Evolutionary conservation across 768 basidiomycete species (phyloP), one percentile per base, ranked within the genome.

Genomic region (Pleurotus salmoneostramineus): DNA sequence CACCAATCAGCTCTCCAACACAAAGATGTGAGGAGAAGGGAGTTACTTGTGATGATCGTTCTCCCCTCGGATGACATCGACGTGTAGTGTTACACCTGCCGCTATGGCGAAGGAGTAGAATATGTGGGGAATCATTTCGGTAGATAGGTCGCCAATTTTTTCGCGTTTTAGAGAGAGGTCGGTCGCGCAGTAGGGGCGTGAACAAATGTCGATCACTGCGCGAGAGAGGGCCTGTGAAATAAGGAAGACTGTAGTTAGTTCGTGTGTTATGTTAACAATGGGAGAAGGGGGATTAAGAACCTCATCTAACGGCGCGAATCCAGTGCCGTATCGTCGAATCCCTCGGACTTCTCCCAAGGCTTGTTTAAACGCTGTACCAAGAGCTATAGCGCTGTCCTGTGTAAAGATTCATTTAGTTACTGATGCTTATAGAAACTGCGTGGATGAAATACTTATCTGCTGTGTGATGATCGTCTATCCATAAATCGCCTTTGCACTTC

Each of bases 401-500:
- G 69, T 65, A 68, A 72, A 52, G 56, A 51, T 61, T 45, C 35
- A 67, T 35, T 55, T 42, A 42, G 52, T 14, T 40, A 12, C 21
- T 10, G 1, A 21, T 43, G 32, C 35, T 27, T 2, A 17, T 17
- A 11, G 31, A 31, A 27, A 27, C 21, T 27, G 21, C n/a, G 40
- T 11, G n/a, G 17, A 27, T 42, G 17, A 33, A 50, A 15, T 50
- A 86, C 88, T 87, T 84, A 91, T 99, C 97, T 82, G 96, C 93
- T 48, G 95, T 93, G 74, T 99, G 97, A 66, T 98, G 97, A 74
- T 99, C 97, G 73, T 99, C 97, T 59, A 98, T 97, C 84, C 89
- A 92, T 6, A 98, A 80, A 71, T 99, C 97, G 42, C 97, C 97
- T 68, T 91, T 86, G 72, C 95, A 98, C 64, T 89, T 88, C 76